Evolutionary conservation across 805 yeast species (phyloP).

Genomic region (Metschnikowia colocasiae): DNA sequence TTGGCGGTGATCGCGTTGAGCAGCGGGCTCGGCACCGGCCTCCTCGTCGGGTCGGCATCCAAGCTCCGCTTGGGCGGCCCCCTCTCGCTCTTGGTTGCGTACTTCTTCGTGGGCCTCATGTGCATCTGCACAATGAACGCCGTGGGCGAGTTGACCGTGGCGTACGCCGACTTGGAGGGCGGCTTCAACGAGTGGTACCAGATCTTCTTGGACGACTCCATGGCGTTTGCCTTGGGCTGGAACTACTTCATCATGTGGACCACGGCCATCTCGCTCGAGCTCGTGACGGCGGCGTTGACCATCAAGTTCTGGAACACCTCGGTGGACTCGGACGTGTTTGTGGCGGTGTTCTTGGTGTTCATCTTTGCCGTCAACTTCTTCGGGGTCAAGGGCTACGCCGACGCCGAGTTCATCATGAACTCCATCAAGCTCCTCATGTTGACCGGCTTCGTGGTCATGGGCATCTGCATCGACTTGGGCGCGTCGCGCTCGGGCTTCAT

Average conservation of each 20-base stretch:
- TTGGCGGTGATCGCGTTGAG: conserved; percentile 32
- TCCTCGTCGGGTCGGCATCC: conserved; percentile 37
- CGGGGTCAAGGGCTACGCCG: conserved; percentile 47
- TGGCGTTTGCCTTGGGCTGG: conserved; percentile 39
- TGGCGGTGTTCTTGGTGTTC: conserved; percentile 47
- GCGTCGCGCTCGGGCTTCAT: conserved; percentile 28
- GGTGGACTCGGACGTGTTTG: conserved; percentile 55
- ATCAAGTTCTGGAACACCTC: conserved; percentile 51
- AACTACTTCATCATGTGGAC: conserved; percentile 33
- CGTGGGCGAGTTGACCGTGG: conserved; percentile 53
- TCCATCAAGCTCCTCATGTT: conserved; percentile 35
- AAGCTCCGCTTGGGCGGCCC: conserved; percentile 28
- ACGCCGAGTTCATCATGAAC: conserved; percentile 41
- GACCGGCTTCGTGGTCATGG: conserved; percentile 41
- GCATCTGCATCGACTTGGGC: conserved; percentile 38
- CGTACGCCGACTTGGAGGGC: conserved; percentile 48
- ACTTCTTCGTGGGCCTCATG: conserved; percentile 25
- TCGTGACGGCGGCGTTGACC: conserved; percentile 39
- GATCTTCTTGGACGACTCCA: conserved; percentile 33
- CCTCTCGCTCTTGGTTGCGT: conserved; percentile 21
- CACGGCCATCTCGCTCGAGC: conserved; percentile 18
- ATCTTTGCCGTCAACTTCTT: conserved; percentile 43
- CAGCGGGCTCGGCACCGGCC: conserved; percentile 42
- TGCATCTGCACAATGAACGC: conserved; percentile 34
- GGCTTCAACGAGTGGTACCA: conserved; percentile 28